Base-by-base conservation (phyloP, 352 stramenopile species). In the Globisporangium ultimum region DNA sequence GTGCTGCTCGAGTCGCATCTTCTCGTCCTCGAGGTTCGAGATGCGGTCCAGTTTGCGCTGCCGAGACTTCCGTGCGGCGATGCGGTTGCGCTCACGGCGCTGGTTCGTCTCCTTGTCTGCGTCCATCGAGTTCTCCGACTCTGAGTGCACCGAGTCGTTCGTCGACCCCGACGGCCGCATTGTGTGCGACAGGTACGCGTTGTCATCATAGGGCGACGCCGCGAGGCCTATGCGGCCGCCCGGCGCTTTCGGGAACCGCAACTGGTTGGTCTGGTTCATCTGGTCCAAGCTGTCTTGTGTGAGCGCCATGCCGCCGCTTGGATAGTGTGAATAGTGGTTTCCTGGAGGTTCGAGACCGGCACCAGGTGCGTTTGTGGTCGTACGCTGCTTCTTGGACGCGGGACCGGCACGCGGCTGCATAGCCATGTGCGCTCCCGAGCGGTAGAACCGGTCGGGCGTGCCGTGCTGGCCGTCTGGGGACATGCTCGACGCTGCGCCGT, bases 31-130 rank as follows among this genome's bases (percentile, higher is more conserved):
- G 3, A 94, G 70, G 61, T 89, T 91, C 22, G 84, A 91, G 58
- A 94, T 94, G 56, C 84, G 84, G 67, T 94, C 85, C 15, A 94
- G 63, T 59, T 94, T 94, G 64, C 85, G 80, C 58, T 94, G 85
- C 5, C 85, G 80, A 47, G 77, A 89, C 61, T 94, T 94, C 40
- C 85, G 76, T 12, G 85, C 85, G 0, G 85, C 85, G 57, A 94
- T 92, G 53, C 85, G 85, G 72, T 94, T 94, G 14, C 83, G 79
- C 55, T 94, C 85, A n/a, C 85, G 77, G 15, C 85, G 80, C 42
- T 91, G 58, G 47, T 88, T 92, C 17, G 85, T 89, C 61, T 94
- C 84, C 20, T 64, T 60, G 50, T 78, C 66, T 2, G 61, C 63
- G 48, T 89, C 84, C 61, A 82, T 72, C 7, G 85, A 94, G 20